Percentiles rank a stretch among this genome's conserved stretches.
Evolutionary conservation across 805 yeast genomes (phyloP).

Genomic region (Hanseniaspora lindneri): DNA sequence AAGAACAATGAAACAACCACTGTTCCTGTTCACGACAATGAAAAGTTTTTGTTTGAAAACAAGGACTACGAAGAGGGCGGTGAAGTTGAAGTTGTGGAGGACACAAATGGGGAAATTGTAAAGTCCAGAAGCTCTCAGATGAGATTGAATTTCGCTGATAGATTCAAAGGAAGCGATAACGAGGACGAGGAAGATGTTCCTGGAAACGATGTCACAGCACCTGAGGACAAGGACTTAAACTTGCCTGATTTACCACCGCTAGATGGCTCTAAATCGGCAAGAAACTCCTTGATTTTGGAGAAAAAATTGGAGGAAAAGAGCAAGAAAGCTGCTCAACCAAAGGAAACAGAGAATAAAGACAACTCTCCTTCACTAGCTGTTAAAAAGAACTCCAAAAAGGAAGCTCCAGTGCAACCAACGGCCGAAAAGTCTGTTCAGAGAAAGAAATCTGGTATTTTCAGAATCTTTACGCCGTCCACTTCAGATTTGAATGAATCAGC

Average conservation of each 20-base stretch:
- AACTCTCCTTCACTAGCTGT: slow-evolving; percentile 22
- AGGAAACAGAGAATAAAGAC: slow-evolving; percentile 8
- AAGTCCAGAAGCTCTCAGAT: slow-evolving; percentile 19
- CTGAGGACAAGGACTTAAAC: slow-evolving; percentile 16
- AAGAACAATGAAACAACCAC: slow-evolving; percentile 23
- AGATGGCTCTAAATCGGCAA: slow-evolving; percentile 8
- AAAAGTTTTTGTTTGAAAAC: slow-evolving; percentile 13
- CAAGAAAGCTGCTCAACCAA: slow-evolving; percentile 16
- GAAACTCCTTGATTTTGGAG: slow-evolving; percentile 6
- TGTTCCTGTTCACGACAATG: slow-evolving; percentile 2
- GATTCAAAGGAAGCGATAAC: slow-evolving; percentile 23
- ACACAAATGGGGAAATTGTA: slow-evolving; percentile 20
- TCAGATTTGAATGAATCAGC: not conserved
- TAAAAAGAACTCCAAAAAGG: too few species aligned
- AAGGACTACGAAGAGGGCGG: slow-evolving; percentile 15
- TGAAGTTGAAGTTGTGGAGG: slow-evolving; percentile 21
- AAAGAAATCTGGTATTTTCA: slow-evolving; percentile 17
- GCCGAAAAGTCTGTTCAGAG: slow-evolving; percentile 16
- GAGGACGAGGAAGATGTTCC: slow-evolving; percentile 10
- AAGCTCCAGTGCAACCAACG: slow-evolving; percentile 12
- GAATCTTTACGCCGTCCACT: slow-evolving; percentile 12
- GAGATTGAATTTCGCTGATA: slow-evolving; percentile 33
- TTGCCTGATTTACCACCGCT: slow-evolving; percentile 28
- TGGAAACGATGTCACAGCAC: too few species aligned
- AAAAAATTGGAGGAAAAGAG: slow-evolving; percentile 18